A percentile compares a stretch with the other conserved stretches of the same genome.
Evolutionary conservation across 1,284 basidiomycete species (phyloP).

Genomic region (Anthracocystis walkeri): DNA sequence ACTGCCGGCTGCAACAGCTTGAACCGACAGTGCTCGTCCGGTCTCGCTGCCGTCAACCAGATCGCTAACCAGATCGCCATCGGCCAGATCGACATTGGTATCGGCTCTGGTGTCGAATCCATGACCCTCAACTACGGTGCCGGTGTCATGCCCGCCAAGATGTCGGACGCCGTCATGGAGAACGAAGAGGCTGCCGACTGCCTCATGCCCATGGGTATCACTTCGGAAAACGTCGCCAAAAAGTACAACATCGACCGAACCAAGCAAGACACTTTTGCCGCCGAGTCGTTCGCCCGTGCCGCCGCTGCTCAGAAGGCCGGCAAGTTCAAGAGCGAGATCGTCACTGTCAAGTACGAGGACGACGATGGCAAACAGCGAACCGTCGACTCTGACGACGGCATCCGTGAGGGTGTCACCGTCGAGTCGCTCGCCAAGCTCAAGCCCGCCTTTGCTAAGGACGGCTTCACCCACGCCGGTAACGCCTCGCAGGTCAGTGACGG

Average conservation of each 20-base stretch:
- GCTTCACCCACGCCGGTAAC: constrained; percentile 91
- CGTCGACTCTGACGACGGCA: constrained; percentile 90
- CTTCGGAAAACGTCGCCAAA: constrained; percentile 92
- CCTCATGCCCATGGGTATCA: constrained; percentile 94
- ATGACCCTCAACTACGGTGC: constrained; percentile 82
- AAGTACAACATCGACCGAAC: constrained; percentile 81
- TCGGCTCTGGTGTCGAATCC: constrained; percentile 91
- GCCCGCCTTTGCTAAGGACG: constrained; percentile 88
- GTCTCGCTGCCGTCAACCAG: constrained; percentile 86
- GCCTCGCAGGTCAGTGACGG: constrained; percentile 97
- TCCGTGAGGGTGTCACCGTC: constrained; percentile 84
- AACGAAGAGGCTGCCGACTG: constrained; percentile 89
- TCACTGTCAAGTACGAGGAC: constrained; percentile 84
- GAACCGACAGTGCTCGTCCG: constrained; percentile 90
- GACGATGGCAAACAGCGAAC: constrained; percentile 82
- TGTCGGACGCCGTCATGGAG: constrained; percentile 83
- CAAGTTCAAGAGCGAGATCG: constrained; percentile 91
- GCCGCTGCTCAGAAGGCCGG: constrained; percentile 86
- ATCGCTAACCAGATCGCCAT: constrained; percentile 86
- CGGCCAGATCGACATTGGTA: constrained; percentile 80
- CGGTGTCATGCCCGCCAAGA: constrained; percentile 78
- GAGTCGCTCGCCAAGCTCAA: constrained; percentile 90
- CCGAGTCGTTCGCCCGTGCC: constrained; percentile 85
- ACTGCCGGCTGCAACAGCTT: constrained; percentile 79
- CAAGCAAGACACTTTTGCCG: constrained; percentile 86